phyloP scores from a whole-genome alignment of 2,329 filamentous ascomycete genomes.

The Pseudogymnoascus sp. region DNA sequence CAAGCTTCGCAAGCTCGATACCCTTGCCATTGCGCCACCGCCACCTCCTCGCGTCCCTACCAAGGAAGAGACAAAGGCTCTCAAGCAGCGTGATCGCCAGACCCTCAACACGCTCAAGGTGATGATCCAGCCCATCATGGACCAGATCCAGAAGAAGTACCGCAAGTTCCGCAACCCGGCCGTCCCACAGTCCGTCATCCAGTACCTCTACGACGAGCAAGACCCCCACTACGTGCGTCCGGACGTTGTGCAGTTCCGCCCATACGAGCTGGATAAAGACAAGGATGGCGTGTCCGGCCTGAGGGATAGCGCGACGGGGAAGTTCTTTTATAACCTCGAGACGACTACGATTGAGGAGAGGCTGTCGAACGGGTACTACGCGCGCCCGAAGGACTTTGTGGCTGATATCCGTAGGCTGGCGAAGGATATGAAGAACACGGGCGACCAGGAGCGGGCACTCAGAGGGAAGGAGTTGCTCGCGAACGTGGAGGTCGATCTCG shows the following conservation, averaged over 20 bases:
- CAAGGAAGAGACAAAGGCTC: slow-evolving; percentile 71
- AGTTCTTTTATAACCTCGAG: slow-evolving; percentile 93
- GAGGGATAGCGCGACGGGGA: slow-evolving; percentile 64
- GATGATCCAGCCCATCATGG: slow-evolving; percentile 88
- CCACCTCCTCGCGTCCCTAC: slow-evolving; percentile 58
- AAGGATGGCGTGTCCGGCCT: slow-evolving; percentile 70
- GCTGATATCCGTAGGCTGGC: slow-evolving; percentile 77
- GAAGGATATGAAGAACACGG: slow-evolving; percentile 73
- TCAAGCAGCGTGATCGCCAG: slow-evolving; percentile 75
- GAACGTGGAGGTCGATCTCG: slow-evolving; percentile 91
- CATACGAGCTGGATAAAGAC: slow-evolving; percentile 74
- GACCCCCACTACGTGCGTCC: slow-evolving; percentile 62
- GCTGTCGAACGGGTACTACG: slow-evolving; percentile 95
- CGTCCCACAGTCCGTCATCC: slow-evolving; percentile 64
- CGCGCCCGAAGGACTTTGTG: slow-evolving; percentile 80
- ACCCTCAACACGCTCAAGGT: slow-evolving; percentile 83
- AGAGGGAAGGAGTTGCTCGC: slow-evolving; percentile 86
- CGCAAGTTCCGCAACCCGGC: slow-evolving; percentile 77
- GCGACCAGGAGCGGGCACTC: slow-evolving; percentile 74
- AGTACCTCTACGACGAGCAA: slow-evolving; percentile 76
- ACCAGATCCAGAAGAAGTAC: slow-evolving; percentile 86
- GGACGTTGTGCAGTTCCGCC: slow-evolving; percentile 55
- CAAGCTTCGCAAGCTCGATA: slow-evolving; percentile 75
- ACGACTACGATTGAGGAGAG: slow-evolving; percentile 89
- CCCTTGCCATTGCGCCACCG: slow-evolving; percentile 65